These are phyloP conservation scores for Psilocybe subaeruginosa DNA, from an alignment of 768 basidiomycete genomes.

Conservation along the genomic window DNA sequence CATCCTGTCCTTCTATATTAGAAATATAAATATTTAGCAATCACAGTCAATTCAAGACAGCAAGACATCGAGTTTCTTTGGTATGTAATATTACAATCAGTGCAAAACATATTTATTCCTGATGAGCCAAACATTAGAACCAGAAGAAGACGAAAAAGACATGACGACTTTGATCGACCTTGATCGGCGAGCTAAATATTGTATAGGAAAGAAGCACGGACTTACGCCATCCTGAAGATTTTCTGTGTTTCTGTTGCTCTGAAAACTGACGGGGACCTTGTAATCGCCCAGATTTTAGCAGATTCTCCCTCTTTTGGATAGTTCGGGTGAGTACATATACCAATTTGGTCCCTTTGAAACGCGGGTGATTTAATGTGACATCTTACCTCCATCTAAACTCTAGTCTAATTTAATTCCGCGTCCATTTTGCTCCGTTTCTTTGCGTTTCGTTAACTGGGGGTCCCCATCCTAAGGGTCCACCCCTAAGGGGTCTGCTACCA, in stretches of 20 bases:
- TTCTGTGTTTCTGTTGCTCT: slow-evolving; percentile 18
- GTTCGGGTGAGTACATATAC: slow-evolving; percentile 23
- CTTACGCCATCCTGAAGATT: slow-evolving; percentile 16
- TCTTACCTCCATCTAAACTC: slow-evolving; percentile 27
- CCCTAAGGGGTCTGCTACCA: slow-evolving; percentile 14
- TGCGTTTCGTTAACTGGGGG: not conserved
- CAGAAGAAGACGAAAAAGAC: not conserved
- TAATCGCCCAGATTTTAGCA: slow-evolving; percentile 16
- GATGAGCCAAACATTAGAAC: too few relatives aligned
- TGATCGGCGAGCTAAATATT: slow-evolving; percentile 19
- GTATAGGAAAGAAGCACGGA: slow-evolving; percentile 15
- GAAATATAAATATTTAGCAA: slow-evolving; percentile 18
- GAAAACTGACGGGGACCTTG: slow-evolving; percentile 42
- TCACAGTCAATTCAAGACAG: not conserved
- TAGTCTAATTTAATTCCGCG: slow-evolving; percentile 31
- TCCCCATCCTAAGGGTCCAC: not conserved
- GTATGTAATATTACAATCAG: not conserved
- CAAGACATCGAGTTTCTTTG: not conserved
- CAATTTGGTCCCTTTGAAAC: slow-evolving; percentile 45
- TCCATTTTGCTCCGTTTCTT: slow-evolving; percentile 19
- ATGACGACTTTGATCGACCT: slow-evolving; percentile 11
- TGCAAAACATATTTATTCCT: not conserved
- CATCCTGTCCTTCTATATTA: slow-evolving; percentile 23
- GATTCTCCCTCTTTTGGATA: slow-evolving; percentile 17
- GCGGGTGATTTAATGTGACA: slow-evolving; percentile 32